Base-by-base conservation (phyloP, 805 yeast genomes). In the Wickerhamomyces chaumierensis region DNA sequence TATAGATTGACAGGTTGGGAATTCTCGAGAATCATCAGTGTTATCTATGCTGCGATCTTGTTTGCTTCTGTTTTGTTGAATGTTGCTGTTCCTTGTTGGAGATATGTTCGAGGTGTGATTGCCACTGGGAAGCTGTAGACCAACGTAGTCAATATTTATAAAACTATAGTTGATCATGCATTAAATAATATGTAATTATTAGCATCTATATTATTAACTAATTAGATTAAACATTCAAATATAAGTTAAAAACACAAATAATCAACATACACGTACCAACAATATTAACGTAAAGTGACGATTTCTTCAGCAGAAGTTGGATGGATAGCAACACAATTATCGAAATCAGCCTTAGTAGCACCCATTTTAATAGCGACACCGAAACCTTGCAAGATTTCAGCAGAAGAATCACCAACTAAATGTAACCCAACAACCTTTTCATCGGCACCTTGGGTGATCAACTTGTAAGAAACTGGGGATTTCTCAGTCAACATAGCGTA, bases 321-420 rank as follows among this genome's bases (percentile, higher is more conserved):
- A 60, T 92, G 99, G 57, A 92, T 92, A 29, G 99, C 99, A 34
- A 92, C 97, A 66, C 94, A 84, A 59, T 67, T 78, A 63, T 92
- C 99, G 48, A 92, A 92, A 60, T 92, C 96, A 35, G 75, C 75
- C 69, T 92, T 92, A 29, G 99, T 92, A 33, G 98, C 98, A 27
- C 99, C 99, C 98, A 92, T 92, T 66, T 88, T 88, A 47, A 92
- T 67, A 37, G 98, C 98, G 39, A 88, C 98, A 42, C 97, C 98
- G 55, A 92, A 92, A 31, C 98, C 99, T 69, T 92, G 99, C 52
- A 92, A 71, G 42, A 92, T 88, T 63, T 92, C 99, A 25, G 95
- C 77, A 38, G 92, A 76, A 8, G 75, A 63, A 54, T 88, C 97
- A 44, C 99, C 99, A 48, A 88, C 83, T 40, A 92, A 63, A 61